A percentile compares a stretch with the other conserved stretches of the same genome.
Conservation (phyloP, 1,284 basidiomycete species). For the Trametes pubescens region DNA sequence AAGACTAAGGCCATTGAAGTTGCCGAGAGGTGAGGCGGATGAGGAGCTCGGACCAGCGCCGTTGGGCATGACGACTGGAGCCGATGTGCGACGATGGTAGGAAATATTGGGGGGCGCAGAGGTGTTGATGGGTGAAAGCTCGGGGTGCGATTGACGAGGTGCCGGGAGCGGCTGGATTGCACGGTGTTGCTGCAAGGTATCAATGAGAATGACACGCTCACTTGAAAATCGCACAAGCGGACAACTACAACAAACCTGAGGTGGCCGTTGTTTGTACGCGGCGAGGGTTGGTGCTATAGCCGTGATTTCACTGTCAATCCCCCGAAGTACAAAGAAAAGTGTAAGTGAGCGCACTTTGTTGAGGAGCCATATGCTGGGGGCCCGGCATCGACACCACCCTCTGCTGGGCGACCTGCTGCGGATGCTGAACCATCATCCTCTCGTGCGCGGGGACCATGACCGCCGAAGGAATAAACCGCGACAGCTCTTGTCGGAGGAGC, state of each 20-base stretch:
- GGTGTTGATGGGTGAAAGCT: constrained; percentile 12
- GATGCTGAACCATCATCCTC: constrained; percentile 1
- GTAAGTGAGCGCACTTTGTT: constrained; percentile 12
- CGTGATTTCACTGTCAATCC: neutral
- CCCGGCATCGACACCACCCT: constrained; percentile 3
- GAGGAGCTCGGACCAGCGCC: constrained; percentile 14
- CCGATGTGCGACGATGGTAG: constrained; percentile 23
- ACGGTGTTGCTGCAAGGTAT: neutral
- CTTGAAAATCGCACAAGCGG: neutral
- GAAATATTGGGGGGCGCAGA: constrained; percentile 15
- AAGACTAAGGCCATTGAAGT: constrained; percentile 24
- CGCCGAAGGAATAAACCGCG: constrained; percentile 24
- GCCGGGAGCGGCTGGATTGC: constrained; percentile 5
- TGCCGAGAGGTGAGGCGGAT: constrained; percentile 20
- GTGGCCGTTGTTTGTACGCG: constrained; percentile 1
- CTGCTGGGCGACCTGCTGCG: neutral
- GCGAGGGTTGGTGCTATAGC: neutral
- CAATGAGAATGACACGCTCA: neutral
- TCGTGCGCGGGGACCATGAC: constrained; percentile 11
- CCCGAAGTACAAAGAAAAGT: neutral
- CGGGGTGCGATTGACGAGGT: constrained; percentile 13
- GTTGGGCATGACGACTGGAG: constrained; percentile 14
- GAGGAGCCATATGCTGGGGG: neutral
- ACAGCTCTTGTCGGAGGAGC: constrained; percentile 32
- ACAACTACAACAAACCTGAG: constrained; percentile 1